Evolutionary conservation across 2,329 filamentous ascomycete species (phyloP).

Genomic region (Penicillium sp.): DNA sequence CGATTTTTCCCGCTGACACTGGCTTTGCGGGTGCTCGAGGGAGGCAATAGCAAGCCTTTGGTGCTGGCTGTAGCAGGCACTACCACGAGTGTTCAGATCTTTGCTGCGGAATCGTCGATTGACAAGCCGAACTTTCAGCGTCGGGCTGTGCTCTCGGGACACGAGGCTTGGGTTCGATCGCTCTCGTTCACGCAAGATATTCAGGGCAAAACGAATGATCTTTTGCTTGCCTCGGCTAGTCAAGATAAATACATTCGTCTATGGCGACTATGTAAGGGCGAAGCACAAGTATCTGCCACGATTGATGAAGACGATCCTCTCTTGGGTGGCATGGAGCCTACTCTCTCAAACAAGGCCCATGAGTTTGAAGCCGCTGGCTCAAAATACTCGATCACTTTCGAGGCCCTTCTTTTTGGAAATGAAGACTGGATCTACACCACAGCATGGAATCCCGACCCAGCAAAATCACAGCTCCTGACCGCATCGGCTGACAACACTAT

Average conservation of each 20-base stretch:
- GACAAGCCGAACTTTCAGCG: constrained; percentile 64
- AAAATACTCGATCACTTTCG: constrained; percentile 85
- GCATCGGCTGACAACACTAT: constrained; percentile 95
- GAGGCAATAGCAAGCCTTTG: constrained; percentile 54
- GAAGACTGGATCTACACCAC: constrained; percentile 98
- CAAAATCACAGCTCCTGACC: constrained; percentile 76
- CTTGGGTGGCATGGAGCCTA: constrained; percentile 62
- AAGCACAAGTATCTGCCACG: constrained; percentile 61
- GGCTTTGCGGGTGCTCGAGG: constrained; percentile 68
- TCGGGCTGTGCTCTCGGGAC: constrained; percentile 79
- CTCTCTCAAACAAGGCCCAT: constrained; percentile 88
- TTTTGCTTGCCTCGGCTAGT: constrained; percentile 88
- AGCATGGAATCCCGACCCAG: constrained; percentile 67
- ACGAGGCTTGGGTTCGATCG: constrained; percentile 94
- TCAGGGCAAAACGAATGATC: constrained; percentile 62
- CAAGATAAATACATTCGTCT: constrained; percentile 97
- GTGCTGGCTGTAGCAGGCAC: constrained; percentile 88
- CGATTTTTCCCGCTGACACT: constrained; percentile 82
- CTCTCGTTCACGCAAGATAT: constrained; percentile 76
- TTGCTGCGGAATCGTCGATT: constrained; percentile 60
- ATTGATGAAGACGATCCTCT: constrained; percentile 45
- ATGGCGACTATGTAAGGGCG: constrained; percentile 81
- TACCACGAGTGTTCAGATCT: constrained; percentile 79
- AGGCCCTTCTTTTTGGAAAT: constrained; percentile 90
- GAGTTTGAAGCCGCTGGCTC: constrained; percentile 66